A percentile compares a stretch with the other conserved stretches of the same genome.
Conservation (phyloP, 202 grass and related monocot species). For the Carex arenaria region DNA sequence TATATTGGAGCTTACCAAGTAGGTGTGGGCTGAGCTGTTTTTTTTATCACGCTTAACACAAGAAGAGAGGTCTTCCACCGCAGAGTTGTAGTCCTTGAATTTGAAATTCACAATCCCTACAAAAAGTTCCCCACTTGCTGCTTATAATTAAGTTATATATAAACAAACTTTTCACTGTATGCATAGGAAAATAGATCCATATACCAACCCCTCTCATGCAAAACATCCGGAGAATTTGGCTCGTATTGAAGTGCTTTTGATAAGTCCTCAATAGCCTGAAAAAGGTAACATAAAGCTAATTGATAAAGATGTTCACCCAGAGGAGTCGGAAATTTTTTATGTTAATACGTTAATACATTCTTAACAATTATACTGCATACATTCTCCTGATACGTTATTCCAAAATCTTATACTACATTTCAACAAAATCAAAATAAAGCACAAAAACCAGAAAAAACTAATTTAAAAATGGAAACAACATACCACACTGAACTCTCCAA, state of each 20-base stretch:
- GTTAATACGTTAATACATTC: background rate
- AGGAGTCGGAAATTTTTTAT: background rate
- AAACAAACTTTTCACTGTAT: background rate
- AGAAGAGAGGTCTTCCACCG: conserved; percentile 71
- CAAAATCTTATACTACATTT: conserved; percentile 2
- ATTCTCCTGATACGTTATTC: background rate
- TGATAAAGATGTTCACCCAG: background rate
- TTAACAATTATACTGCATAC: background rate
- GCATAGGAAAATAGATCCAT: background rate
- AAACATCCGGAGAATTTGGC: conserved; percentile 91
- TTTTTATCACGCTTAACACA: conserved; percentile 88
- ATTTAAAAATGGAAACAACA: conserved; percentile 23
- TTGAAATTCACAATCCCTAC: conserved; percentile 99
- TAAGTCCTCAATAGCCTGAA: conserved; percentile 83
- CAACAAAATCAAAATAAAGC: background rate
- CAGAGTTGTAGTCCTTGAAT: conserved; percentile 93
- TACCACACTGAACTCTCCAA: conserved; percentile 86
- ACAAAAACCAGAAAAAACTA: conserved; percentile 14
- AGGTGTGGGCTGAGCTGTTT: conserved; percentile 95
- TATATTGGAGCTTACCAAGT: conserved; percentile 59
- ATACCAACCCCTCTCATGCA: conserved; percentile 91
- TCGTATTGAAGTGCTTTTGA: conserved; percentile 94
- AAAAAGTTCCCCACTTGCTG: conserved; percentile 15
- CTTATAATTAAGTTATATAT: conserved; percentile 1
- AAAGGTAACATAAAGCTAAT: conserved; percentile 28